Evolutionary conservation across 495 filamentous ascomycete genomes (phyloP).

Genomic region (Talaromyces liani): DNA sequence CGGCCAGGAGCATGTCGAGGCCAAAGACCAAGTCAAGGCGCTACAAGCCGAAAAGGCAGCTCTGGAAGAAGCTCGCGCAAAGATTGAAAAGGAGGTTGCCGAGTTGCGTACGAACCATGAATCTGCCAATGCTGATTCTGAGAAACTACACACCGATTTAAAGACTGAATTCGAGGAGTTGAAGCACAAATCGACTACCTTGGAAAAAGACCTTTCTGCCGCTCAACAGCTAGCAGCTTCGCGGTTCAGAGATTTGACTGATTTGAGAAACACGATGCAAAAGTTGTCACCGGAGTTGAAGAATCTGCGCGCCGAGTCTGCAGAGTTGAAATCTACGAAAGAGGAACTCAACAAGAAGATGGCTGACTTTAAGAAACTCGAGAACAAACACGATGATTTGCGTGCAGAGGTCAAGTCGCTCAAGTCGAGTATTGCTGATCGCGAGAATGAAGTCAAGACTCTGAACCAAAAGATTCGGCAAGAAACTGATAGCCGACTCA

Average conservation of each 20-base stretch:
- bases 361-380: conserved; percentile 62
- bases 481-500: conserved; percentile 62
- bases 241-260: conserved; percentile 80
- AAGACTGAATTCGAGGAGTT: conserved; percentile 67
- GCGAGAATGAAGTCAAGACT: conserved; percentile 66
- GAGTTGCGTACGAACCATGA: conserved; percentile 49
- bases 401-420: conserved; percentile 61
- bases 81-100: conserved; percentile 56
- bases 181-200: conserved; percentile 55
- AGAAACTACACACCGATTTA: conserved; percentile 50
- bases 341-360: conserved; percentile 64
- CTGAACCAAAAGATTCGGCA: conserved; percentile 69
- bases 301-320: conserved; percentile 64
- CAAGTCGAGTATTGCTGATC: conserved; percentile 60
- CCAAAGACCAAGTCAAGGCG: conserved; percentile 70
- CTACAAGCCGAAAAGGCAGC: conserved; percentile 51
- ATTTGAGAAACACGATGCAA: conserved; percentile 67
- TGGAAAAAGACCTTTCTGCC: conserved; percentile 81
- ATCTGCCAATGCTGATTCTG: conserved; percentile 39
- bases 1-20: conserved; percentile 74
- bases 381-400: conserved; percentile 74
- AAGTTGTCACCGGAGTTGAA: conserved; percentile 82
- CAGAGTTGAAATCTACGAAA: conserved; percentile 60
- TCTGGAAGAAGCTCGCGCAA: conserved; percentile 55
- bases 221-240: conserved; percentile 77